phyloP scores from a whole-genome alignment of 495 filamentous ascomycete species.

The Rusavskia elegans region DNA sequence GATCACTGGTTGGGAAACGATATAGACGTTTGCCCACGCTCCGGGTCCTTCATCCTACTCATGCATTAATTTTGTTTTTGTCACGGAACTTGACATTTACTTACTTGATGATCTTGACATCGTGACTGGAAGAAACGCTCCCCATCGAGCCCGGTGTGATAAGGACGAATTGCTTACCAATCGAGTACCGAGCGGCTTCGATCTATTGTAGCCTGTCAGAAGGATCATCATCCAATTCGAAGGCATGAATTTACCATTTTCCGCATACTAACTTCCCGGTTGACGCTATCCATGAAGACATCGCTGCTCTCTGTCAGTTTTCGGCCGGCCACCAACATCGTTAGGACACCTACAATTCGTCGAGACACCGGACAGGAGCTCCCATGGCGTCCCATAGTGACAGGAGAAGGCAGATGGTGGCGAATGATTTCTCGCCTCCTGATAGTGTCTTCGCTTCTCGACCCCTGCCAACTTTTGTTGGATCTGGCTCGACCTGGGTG shows the following conservation, averaged over 20 bases:
- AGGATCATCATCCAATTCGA: not conserved
- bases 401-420: constrained; percentile 82
- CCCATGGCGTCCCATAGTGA: constrained; percentile 98
- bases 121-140: constrained; percentile 44
- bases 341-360: constrained; percentile 63
- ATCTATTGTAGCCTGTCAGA: constrained; percentile 33
- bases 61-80: constrained; percentile 1
- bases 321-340: not conserved
- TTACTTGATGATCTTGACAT: constrained; percentile 77
- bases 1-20: not conserved
- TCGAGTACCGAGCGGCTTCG: constrained; percentile 62
- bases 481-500: constrained; percentile 56
- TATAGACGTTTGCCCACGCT: constrained; percentile 30
- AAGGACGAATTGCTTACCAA: constrained; percentile 86
- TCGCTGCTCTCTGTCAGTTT: constrained; percentile 34
- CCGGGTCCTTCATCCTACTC: constrained; percentile 42
- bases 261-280: constrained; percentile 80
- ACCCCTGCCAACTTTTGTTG: constrained; percentile 48
- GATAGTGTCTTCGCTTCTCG: constrained; percentile 81
- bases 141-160: constrained; percentile 84
- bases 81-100: constrained; percentile 14
- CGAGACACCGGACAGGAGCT: constrained; percentile 79
- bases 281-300: constrained; percentile 98
- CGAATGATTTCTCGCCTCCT: constrained; percentile 95
- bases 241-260: constrained; percentile 58